Evolutionary conservation across 225 moss, liverwort and hornwort genomes (phyloP), one percentile per base, ranked within the genome.

Genomic region (Sphagnum contortum): DNA sequence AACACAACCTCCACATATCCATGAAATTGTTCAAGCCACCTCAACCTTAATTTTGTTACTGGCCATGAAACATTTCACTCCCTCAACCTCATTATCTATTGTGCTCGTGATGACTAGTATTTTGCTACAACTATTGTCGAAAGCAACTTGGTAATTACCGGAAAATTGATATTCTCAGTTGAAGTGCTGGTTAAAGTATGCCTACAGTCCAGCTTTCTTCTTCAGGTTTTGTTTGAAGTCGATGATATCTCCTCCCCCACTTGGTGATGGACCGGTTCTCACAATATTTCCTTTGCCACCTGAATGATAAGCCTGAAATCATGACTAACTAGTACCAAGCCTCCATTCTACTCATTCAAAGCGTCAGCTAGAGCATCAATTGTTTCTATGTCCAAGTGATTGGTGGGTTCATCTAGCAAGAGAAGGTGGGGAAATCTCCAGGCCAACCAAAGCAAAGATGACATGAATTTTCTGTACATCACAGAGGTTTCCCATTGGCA

Each of bases 251-350:
- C 91, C 89, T 55, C 88, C 80, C 88, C 91, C 87, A n/a, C 68
- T 82, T 75, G 44, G 88, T 88, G 60, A 88, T 86, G 0, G 82
- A 45, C 62, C 79, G 80, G 54, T 91, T 86, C 76, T 91, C 91
- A 64, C 91, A 92, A 92, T 29, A 88, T 91, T 71, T 91, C 88
- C 50, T 91, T 88, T 3, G 88, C 86, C 3, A 91, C 88, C 73
- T 91, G 91, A 65, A 88, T 91, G 59, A 91, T 91, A 49, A 91
- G 86, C 64, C 91, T 87, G 68, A 88, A 91, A 57, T 91, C 88
- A 62, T 91, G 91, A 65, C 88, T 91, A 48, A 91, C 88, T 51
- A 91, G 75, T 47, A 88, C 91, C 66, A 91, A 66, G 2, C 91
- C 91, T 3, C 91, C 88, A 47, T 91, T 86, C 88, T 88, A 91